phyloP scores from a whole-genome alignment of 495 filamentous ascomycete species.

The Acidiella bohemica region DNA sequence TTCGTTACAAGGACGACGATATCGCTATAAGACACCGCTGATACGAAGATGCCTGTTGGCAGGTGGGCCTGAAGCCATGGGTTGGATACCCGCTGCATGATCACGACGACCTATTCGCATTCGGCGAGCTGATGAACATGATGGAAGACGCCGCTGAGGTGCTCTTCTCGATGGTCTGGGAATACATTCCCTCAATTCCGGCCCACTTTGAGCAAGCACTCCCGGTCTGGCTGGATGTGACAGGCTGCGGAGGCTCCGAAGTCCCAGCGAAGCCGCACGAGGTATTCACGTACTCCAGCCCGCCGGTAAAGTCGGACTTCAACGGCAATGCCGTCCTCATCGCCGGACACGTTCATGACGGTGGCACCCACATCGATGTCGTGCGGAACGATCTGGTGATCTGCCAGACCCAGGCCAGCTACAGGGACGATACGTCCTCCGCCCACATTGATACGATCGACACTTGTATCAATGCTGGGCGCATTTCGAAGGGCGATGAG shows the following conservation, averaged over 20 bases:
- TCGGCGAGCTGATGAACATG: conserved; percentile 18
- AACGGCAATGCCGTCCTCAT: conserved; percentile 2
- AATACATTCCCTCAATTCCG: conserved; percentile 8
- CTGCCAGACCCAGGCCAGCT: neutral
- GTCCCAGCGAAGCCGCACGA: neutral
- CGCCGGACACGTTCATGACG: conserved; percentile 15
- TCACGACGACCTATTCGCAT: neutral
- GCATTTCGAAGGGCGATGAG: neutral
- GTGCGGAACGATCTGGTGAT: conserved; percentile 6
- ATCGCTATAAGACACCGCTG: no score
- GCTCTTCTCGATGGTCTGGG: conserved; percentile 10
- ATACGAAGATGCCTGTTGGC: no score
- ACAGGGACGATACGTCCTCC: neutral
- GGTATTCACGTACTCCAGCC: conserved; percentile 4
- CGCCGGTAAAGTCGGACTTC: neutral
- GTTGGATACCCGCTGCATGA: conserved; percentile 4
- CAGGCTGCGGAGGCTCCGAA: conserved; percentile 3
- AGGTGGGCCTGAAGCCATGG: no score
- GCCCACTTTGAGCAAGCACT: conserved; percentile 4
- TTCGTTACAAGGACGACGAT: no score
- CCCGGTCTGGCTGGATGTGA: conserved; percentile 15
- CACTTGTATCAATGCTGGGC: conserved; percentile 1
- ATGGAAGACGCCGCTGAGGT: conserved; percentile 2
- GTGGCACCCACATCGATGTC: conserved; percentile 10
- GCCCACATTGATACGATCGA: conserved; percentile 3